Conservation (phyloP, 1,139 yeast species). For the Pichia sorboxylosa region DNA sequence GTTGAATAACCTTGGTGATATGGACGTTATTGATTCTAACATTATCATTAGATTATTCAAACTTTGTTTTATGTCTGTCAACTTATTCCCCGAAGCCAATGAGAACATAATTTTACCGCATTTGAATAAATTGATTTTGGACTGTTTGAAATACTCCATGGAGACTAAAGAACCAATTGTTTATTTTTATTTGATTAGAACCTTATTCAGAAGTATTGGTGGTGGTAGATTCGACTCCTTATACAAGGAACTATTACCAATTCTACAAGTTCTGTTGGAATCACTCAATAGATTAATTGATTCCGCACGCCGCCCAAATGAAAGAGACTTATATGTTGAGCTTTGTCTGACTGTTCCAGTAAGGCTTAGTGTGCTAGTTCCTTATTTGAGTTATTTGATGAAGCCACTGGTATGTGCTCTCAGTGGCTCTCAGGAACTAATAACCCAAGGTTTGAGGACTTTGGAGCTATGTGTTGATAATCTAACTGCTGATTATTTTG, state of each 20-base stretch:
- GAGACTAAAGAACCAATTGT: conserved; percentile 88
- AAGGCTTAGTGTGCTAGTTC: conserved; percentile 81
- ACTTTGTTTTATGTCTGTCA: conserved; percentile 91
- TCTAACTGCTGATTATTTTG: conserved; percentile 89
- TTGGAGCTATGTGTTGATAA: conserved; percentile 95
- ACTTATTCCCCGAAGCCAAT: conserved; percentile 75
- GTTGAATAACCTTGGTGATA: conserved; percentile 69
- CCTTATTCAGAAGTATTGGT: conserved; percentile 85
- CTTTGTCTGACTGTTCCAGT: conserved; percentile 94
- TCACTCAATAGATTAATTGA: conserved; percentile 73
- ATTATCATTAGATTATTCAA: conserved; percentile 79
- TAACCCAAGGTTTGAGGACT: conserved; percentile 87
- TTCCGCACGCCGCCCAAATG: conserved; percentile 80
- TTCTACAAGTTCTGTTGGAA: conserved; percentile 75
- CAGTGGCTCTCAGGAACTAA: conserved; percentile 83
- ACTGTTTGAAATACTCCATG: conserved; percentile 70
- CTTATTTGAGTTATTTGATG: conserved; percentile 79
- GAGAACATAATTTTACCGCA: conserved; percentile 85
- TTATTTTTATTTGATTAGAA: conserved; percentile 77
- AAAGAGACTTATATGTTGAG: conserved; percentile 87
- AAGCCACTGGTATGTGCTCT: conserved; percentile 85
- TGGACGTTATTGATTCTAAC: conserved; percentile 67
- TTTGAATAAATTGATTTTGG: conserved; percentile 67
- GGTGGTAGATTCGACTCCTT: conserved; percentile 91
- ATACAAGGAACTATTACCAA: conserved; percentile 86